Conservation (phyloP, 768 basidiomycete genomes). For the Tephrocybe sp. region DNA sequence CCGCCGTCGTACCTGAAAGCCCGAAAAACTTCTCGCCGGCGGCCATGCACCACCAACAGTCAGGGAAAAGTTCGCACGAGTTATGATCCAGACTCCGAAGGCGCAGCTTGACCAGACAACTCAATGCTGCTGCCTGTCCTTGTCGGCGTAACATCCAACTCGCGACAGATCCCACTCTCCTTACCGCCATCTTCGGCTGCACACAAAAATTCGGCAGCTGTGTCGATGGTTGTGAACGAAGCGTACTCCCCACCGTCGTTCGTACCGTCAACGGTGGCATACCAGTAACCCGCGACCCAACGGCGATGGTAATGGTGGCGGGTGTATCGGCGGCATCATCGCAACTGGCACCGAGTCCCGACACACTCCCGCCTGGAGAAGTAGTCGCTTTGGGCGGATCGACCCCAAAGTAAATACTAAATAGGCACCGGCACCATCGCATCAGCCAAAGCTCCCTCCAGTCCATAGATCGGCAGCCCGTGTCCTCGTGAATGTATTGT, state of each 20-base stretch:
- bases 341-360: slow-evolving; percentile 5
- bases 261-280: background rate
- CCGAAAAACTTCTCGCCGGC: no score
- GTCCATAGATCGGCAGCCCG: slow-evolving; percentile 63
- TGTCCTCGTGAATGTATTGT: slow-evolving; percentile 4
- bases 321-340: background rate
- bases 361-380: slow-evolving; percentile 10
- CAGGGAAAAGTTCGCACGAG: no score
- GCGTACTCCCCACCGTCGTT: background rate
- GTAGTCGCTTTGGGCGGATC: no score
- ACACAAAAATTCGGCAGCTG: background rate
- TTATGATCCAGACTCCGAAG: slow-evolving; percentile 48
- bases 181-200: slow-evolving; percentile 1
- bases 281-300: background rate
- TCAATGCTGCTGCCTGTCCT: background rate
- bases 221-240: background rate
- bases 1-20: no score
- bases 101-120: no score
- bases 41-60: no score
- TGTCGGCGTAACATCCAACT: slow-evolving; percentile 5
- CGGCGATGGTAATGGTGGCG: background rate
- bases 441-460: slow-evolving; percentile 44
- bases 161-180: slow-evolving; percentile 7
- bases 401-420: slow-evolving; percentile 48
- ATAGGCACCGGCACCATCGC: slow-evolving; percentile 62